Evolutionary conservation across 345 rosid genomes (phyloP), one percentile per base, ranked within the genome.

Genomic region (Litchi chinensis): DNA sequence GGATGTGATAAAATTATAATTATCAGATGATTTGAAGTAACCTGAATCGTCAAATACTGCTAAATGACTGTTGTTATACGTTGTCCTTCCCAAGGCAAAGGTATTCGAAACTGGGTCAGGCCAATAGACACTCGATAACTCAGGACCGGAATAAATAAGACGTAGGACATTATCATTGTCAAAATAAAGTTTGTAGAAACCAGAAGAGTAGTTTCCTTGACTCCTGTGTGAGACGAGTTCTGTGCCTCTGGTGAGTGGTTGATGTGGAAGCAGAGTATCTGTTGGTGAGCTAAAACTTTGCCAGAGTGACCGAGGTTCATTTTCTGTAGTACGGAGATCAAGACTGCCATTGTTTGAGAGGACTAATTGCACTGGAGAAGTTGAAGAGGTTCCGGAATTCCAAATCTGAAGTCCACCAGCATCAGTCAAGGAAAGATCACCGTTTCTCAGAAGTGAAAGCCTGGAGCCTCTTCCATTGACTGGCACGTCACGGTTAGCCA

Each of bases 201-300:
- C 85, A 16, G 82, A 82, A 75, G 88, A 85, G 41, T 26, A 67
- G 75, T 88, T 81, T n/a, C n/a, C 43, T 56, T 3, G 39, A 81
- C 87, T 84, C 74, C 76, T 68, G 16, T 81, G 62, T 0, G 91
- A 84, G 65, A 82, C 60, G 48, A 87, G 83, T 13, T 8, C 15
- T 11, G 75, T 70, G 70, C 75, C 48, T 76, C 79, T 37, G 32
- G 82, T 85, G 39, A 85, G 52, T 46, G 63, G 76, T 74, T 87
- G 90, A 12, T 12, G 15, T 16, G 88, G 86, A 68, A 87, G 85
- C 50, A 87, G 84, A 1, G 90, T 87, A 43, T 85, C 80, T 0
- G 85, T 87, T 0, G 90, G 88, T 10, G 73, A 80, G 52, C 75
- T 65, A 59, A 87, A 87, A 77, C 86, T 87, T 71, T 87, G 76